Evolutionary conservation across 164 flowering plant genomes (phyloP), one percentile per base, ranked within the genome.

Genomic region (Amborella trichopoda): DNA sequence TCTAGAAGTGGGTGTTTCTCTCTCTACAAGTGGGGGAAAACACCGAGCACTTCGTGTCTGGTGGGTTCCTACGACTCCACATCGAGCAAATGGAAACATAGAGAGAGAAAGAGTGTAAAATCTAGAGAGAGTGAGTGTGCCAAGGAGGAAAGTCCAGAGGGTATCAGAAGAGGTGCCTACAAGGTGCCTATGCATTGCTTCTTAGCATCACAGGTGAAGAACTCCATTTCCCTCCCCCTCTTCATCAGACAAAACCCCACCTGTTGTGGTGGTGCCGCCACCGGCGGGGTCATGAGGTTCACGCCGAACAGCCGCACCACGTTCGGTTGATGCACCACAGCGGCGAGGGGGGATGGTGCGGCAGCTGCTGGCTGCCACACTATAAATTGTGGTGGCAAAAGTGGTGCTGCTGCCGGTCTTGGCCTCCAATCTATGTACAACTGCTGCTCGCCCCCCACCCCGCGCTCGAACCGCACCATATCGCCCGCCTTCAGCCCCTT

Each of bases 251-350:
- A 48, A 66, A 55, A 20, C 56, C 30, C 5, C 18, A 32, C 13
- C 23, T 37, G 8, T 44, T 61, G 6, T 38, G 42, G 54, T n/a
- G 9, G 50, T 8, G 18, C 59, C 11, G 39, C 26, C 1, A n/a
- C 54, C 12, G 81, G 72, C 8, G 65, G 48, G 30, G 69, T 66
- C n/a, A 76, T 68, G 18, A 87, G 76, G 70, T 87, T 65, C 25
- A 87, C 94, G 5, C 96, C 96, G 46, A 87, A 87, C 8, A 87
- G 59, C 52, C 94, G 54, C 2, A 87, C 70, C 67, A 72, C 64
- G 62, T 69, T 71, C 24, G 67, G 73, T n/a, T 74, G 61, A 22
- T 52, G 55, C 8, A 38, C 48, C 45, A 16, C 41, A 10, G 41
- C 8, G 16, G 20, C 20, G 16, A 22, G 14, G 16, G 16, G 41